A percentile compares a stretch with the other conserved stretches of the same genome.
phyloP scores from a whole-genome alignment of 192 early-diverging fungal species.

The Gryganskiella cystojenkinii region DNA sequence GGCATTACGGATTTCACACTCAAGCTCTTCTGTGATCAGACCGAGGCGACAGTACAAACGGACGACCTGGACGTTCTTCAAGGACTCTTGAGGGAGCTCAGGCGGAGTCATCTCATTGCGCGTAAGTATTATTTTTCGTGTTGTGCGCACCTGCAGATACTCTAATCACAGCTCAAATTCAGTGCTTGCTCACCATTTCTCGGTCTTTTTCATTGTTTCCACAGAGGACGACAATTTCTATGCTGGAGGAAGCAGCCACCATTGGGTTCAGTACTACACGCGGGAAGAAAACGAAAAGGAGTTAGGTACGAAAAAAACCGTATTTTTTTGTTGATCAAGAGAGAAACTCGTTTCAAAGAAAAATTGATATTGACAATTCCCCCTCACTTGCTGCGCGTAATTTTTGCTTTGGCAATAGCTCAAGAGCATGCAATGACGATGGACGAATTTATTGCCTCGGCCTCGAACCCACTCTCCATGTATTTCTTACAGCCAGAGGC shows the following conservation, averaged over 20 bases:
- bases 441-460: constrained; percentile 42
- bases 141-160: no score
- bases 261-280: constrained; percentile 53
- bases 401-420: background rate
- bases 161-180: background rate
- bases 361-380: constrained; percentile 1
- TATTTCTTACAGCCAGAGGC: constrained; percentile 51
- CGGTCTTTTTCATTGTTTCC: background rate
- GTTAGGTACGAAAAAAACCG: background rate
- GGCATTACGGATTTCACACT: constrained; percentile 41
- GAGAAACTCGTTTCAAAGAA: background rate
- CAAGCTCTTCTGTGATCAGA: constrained; percentile 43
- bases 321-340: background rate
- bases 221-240: constrained; percentile 53
- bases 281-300: constrained; percentile 11
- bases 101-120: constrained; percentile 42
- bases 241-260: constrained; percentile 51
- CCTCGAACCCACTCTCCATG: constrained; percentile 27
- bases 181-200: no score
- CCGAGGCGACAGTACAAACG: constrained; percentile 32
- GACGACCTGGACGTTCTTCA: constrained; percentile 42
- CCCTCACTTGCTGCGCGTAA: background rate
- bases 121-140: constrained; percentile 20
- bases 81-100: constrained; percentile 36
- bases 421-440: constrained; percentile 10